A percentile compares a stretch with the other conserved stretches of the same genome.
These are phyloP conservation scores for Microcyclospora pomicola DNA, from an alignment of 2,329 filamentous ascomycete species.

Conservation along the genomic window DNA sequence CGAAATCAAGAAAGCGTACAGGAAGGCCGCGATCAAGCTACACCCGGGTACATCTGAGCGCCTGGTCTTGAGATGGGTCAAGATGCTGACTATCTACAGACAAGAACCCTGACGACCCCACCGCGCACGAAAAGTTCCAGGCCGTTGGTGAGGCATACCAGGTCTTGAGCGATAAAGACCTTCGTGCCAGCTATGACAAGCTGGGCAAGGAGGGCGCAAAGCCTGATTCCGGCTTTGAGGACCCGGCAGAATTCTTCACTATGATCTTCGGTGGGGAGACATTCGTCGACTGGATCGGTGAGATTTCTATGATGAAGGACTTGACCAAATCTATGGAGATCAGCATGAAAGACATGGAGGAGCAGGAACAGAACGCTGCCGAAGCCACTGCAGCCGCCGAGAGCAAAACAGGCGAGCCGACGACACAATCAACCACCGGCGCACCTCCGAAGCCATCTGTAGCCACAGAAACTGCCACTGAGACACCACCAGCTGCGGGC, in stretches of 20 bases:
- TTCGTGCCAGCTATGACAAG: conserved; percentile 90
- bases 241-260: conserved; percentile 93
- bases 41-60: conserved; percentile 48
- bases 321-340: conserved; percentile 98
- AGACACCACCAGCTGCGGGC: conserved; percentile 7
- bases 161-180: conserved; percentile 74
- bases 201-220: conserved; percentile 91
- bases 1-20: conserved; percentile 94
- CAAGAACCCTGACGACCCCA: conserved; percentile 95
- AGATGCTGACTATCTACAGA: conserved; percentile 38
- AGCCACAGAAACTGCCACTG: conserved; percentile 7
- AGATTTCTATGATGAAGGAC: conserved; percentile 98
- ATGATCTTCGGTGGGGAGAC: conserved; percentile 97
- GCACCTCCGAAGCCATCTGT: conserved; percentile 1
- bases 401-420: conserved; percentile 25
- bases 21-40: conserved; percentile 82
- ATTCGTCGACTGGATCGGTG: conserved; percentile 91
- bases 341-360: conserved; percentile 67
- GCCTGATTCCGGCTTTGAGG: conserved; percentile 80
- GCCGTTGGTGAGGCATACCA: conserved; percentile 60
- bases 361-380: conserved; percentile 40
- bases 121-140: conserved; percentile 88
- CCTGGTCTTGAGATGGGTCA: no score
- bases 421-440: conserved; percentile 6
- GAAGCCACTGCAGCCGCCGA: conserved; percentile 41